Evolutionary conservation across 2,329 filamentous ascomycete species (phyloP).

Genomic region (Paraconiothyrium brasiliense): DNA sequence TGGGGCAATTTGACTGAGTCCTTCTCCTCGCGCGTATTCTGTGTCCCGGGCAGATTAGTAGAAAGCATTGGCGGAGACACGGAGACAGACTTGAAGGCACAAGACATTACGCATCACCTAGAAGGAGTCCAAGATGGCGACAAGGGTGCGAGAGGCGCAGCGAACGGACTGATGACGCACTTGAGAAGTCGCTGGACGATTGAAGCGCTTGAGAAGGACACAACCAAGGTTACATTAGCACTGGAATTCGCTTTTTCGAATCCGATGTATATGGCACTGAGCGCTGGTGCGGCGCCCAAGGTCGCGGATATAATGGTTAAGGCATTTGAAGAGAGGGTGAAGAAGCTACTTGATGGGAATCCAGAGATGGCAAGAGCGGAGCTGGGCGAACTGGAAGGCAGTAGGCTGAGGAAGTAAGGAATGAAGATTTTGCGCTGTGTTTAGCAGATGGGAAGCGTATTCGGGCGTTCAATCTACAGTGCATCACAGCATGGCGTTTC

Average conservation of each 20-base stretch:
- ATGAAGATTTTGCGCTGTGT: background rate
- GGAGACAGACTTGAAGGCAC: slow-evolving; percentile 54
- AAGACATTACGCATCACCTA: slow-evolving; percentile 55
- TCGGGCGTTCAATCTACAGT: background rate
- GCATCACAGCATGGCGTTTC: slow-evolving; percentile 2
- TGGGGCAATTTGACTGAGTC: slow-evolving; percentile 85
- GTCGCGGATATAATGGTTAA: slow-evolving; percentile 89
- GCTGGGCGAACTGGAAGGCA: slow-evolving; percentile 41
- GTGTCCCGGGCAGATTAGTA: slow-evolving; percentile 75
- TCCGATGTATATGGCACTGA: slow-evolving; percentile 85
- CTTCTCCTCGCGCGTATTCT: slow-evolving; percentile 83
- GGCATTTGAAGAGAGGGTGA: slow-evolving; percentile 87
- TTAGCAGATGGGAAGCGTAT: background rate
- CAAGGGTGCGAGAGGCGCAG: slow-evolving; percentile 15
- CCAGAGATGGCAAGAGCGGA: slow-evolving; percentile 32
- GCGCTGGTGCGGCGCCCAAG: slow-evolving; percentile 81
- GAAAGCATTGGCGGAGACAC: slow-evolving; percentile 77
- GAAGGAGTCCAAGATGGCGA: slow-evolving; percentile 22
- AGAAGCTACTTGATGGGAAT: slow-evolving; percentile 57
- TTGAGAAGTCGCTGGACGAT: slow-evolving; percentile 77
- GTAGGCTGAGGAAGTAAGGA: slow-evolving; percentile 28
- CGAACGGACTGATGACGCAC: slow-evolving; percentile 67
- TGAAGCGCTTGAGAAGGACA: slow-evolving; percentile 53
- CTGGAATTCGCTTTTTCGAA: slow-evolving; percentile 88
- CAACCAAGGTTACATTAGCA: slow-evolving; percentile 77